These are phyloP conservation scores for Neurospora tetraspora DNA, from an alignment of 495 filamentous ascomycete species.

Conservation along the genomic window DNA sequence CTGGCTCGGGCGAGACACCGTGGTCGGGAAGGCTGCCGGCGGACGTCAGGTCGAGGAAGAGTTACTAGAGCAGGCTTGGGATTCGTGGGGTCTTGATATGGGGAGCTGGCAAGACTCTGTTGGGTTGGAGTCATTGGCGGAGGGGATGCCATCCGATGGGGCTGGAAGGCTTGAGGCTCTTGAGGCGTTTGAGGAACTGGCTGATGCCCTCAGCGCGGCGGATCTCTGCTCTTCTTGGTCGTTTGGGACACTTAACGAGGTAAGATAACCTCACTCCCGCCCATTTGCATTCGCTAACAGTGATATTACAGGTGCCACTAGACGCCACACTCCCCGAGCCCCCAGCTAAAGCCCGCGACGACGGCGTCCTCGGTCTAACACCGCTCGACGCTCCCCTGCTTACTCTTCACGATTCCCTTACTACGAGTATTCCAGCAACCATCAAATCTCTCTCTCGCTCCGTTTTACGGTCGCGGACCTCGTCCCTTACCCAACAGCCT, in stretches of 20 bases:
- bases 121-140: conserved; percentile 22
- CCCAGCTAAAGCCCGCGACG: conserved; percentile 46
- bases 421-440: conserved; percentile 14
- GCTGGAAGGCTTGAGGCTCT: conserved; percentile 16
- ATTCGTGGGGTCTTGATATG: conserved; percentile 47
- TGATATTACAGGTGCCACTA: conserved; percentile 32
- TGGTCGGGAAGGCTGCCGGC: conserved; percentile 9
- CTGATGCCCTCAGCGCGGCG: conserved; percentile 37
- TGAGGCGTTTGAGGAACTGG: conserved; percentile 23
- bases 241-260: conserved; percentile 31
- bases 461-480: conserved; percentile 11
- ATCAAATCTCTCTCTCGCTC: conserved; percentile 30
- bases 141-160: conserved; percentile 4
- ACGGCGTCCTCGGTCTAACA: conserved; percentile 53
- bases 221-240: conserved; percentile 34
- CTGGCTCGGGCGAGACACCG: conserved; percentile 52
- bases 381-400: conserved; percentile 44
- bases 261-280: conserved; percentile 10
- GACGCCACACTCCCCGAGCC: conserved; percentile 54
- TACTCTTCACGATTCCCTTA: conserved; percentile 16
- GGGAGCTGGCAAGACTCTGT: conserved; percentile 31
- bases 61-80: conserved; percentile 42
- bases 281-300: background rate
- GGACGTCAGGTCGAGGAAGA: conserved; percentile 36
- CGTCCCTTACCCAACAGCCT: background rate